phyloP scores from a whole-genome alignment of 495 filamentous ascomycete genomes.

The Daldinia bambusicola region DNA sequence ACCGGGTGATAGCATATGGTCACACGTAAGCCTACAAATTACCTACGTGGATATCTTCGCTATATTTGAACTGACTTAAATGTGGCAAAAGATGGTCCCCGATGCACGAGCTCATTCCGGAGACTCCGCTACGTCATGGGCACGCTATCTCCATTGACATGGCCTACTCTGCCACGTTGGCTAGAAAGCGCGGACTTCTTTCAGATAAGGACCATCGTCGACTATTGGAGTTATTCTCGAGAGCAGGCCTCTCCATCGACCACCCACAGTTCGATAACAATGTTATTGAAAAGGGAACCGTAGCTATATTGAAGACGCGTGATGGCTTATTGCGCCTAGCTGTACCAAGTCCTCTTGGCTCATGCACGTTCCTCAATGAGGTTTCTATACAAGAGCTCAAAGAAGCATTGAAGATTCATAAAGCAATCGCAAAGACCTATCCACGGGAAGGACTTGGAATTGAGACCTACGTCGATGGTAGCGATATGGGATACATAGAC shows the following conservation, averaged over 20 bases:
- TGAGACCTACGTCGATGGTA: constrained; percentile 69
- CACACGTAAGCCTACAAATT: constrained; percentile 71
- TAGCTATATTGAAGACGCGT: constrained; percentile 70
- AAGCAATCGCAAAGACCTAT: constrained; percentile 62
- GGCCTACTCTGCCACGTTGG: constrained; percentile 72
- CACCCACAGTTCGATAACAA: constrained; percentile 68
- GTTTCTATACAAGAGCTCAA: constrained; percentile 61
- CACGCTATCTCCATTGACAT: constrained; percentile 75
- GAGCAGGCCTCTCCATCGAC: constrained; percentile 70
- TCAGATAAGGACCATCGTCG: constrained; percentile 62
- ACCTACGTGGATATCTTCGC: not conserved
- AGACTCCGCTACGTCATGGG: constrained; percentile 69
- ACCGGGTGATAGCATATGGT: constrained; percentile 73
- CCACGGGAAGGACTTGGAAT: constrained; percentile 67
- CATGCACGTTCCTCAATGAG: constrained; percentile 69
- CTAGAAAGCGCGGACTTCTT: constrained; percentile 62
- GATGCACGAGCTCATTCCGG: constrained; percentile 68
- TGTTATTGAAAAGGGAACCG: constrained; percentile 67
- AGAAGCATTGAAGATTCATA: constrained; percentile 63
- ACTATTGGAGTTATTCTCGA: constrained; percentile 68
- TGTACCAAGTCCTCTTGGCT: constrained; percentile 66
- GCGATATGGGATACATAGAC: constrained; percentile 62
- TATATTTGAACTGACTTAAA: not conserved
- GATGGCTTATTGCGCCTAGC: constrained; percentile 68
- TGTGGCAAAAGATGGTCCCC: constrained; percentile 65